A percentile compares a stretch with the other conserved stretches of the same genome.
These are phyloP conservation scores for Tolypocladium tundrense DNA, from an alignment of 2,329 filamentous ascomycete species.

Conservation along the genomic window DNA sequence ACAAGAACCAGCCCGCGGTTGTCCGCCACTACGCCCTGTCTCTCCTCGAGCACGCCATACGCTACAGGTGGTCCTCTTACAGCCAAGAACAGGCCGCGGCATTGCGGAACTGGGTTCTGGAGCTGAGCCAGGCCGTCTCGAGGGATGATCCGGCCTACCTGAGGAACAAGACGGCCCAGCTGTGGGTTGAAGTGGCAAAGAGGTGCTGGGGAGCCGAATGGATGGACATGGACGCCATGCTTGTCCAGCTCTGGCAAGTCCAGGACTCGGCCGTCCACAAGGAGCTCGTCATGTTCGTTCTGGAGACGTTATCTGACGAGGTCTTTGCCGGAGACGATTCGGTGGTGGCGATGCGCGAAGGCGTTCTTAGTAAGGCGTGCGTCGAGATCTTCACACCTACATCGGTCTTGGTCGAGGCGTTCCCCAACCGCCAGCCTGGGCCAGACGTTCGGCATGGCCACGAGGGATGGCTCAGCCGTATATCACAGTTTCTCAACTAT, in stretches of 20 bases:
- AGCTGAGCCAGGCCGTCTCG: slow-evolving; percentile 62
- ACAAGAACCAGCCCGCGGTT: slow-evolving; percentile 63
- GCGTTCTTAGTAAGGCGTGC: slow-evolving; percentile 75
- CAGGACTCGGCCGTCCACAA: slow-evolving; percentile 56
- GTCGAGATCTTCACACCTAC: slow-evolving; percentile 89
- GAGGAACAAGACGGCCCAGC: slow-evolving; percentile 84
- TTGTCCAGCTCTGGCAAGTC: slow-evolving; percentile 74
- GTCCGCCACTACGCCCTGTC: slow-evolving; percentile 92
- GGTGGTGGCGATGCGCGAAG: slow-evolving; percentile 72
- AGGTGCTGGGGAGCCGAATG: slow-evolving; percentile 86
- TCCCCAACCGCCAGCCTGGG: slow-evolving; percentile 60
- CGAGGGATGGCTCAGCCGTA: slow-evolving; percentile 79
- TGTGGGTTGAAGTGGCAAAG: slow-evolving; percentile 94
- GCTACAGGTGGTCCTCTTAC: slow-evolving; percentile 73
- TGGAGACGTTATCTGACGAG: slow-evolving; percentile 90
- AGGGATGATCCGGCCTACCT: slow-evolving; percentile 70
- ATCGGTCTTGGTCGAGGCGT: slow-evolving; percentile 62
- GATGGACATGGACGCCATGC: slow-evolving; percentile 83
- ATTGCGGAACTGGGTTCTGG: slow-evolving; percentile 66
- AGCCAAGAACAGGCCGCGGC: slow-evolving; percentile 54
- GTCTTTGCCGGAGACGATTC: slow-evolving; percentile 87
- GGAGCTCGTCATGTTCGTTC: slow-evolving; percentile 75
- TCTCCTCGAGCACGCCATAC: slow-evolving; percentile 80
- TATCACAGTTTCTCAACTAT: slow-evolving; percentile 62
- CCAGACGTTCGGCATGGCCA: slow-evolving; percentile 63